Evolutionary conservation across 371 early-diverging fungal species (phyloP).

Genomic region (Mortierella sp.): DNA sequence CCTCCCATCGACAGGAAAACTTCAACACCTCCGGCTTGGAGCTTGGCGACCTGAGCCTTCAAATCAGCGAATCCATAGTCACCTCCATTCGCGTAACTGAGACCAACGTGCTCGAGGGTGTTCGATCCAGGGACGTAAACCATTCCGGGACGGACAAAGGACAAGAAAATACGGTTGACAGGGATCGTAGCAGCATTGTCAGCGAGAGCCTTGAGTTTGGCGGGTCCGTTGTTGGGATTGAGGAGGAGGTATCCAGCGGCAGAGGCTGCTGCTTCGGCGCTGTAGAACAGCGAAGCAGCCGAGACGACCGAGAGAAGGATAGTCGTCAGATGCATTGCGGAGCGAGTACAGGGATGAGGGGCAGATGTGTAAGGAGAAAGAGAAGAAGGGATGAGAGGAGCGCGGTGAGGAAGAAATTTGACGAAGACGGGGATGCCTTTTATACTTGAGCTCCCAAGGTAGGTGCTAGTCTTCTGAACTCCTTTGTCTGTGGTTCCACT

Average conservation of each 20-base stretch:
- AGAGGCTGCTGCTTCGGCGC: conserved; percentile 4
- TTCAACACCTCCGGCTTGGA: conserved; percentile 15
- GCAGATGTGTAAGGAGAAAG: not conserved
- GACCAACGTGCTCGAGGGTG: conserved; percentile 15
- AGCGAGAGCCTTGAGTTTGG: conserved; percentile 19
- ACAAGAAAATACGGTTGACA: conserved; percentile 8
- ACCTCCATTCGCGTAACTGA: conserved; percentile 7
- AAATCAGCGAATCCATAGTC: conserved; percentile 18
- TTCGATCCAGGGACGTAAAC: conserved; percentile 19
- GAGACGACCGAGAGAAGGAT: conserved; percentile 13
- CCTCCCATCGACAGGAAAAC: conserved; percentile 17
- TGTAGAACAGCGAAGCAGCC: not conserved
- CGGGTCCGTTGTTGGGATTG: conserved; percentile 13
- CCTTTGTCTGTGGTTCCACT: too few species aligned
- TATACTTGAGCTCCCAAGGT: too few species aligned
- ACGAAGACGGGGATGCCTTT: too few species aligned
- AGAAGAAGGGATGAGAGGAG: too few species aligned
- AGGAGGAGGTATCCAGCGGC: conserved; percentile 12
- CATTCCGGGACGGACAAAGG: conserved; percentile 17
- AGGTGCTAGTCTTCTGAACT: too few species aligned
- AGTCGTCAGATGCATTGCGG: conserved; percentile 6
- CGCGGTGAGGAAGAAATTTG: too few species aligned
- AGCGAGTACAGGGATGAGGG: not conserved
- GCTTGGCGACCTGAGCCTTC: conserved; percentile 11
- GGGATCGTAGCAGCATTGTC: conserved; percentile 16